Percentiles rank a stretch among this genome's conserved stretches.
Evolutionary conservation across 257 asterid genomes (phyloP).

Genomic region (Capsicum chinense): DNA sequence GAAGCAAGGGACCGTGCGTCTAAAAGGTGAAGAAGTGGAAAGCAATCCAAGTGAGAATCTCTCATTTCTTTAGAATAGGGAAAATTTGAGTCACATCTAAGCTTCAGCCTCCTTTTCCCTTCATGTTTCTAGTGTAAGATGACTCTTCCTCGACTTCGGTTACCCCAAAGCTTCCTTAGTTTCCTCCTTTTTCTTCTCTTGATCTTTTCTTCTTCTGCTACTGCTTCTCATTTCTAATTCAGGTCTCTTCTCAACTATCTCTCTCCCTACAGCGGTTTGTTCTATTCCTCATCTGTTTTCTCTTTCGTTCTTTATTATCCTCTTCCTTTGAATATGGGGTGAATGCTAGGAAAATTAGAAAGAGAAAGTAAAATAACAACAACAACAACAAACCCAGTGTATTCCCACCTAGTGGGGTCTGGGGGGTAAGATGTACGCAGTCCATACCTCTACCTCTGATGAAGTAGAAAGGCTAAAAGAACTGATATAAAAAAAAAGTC

Average conservation of each 20-base stretch:
- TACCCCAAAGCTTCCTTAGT: neutral
- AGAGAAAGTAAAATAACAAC: neutral
- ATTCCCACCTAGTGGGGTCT: too few relatives aligned
- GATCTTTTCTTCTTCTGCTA: neutral
- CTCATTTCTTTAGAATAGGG: neutral
- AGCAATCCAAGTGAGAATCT: neutral
- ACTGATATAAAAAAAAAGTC: neutral
- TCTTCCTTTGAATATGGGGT: neutral
- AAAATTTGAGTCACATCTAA: neutral
- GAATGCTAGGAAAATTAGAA: neutral
- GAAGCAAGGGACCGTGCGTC: neutral
- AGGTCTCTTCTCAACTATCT: neutral
- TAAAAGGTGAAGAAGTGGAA: neutral
- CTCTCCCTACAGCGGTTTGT: neutral
- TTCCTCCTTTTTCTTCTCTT: neutral
- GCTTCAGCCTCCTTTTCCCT: neutral
- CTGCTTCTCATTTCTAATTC: neutral
- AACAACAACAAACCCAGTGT: too few relatives aligned
- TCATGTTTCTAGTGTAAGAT: neutral
- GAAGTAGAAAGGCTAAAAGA: too few relatives aligned
- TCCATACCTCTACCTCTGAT: too few relatives aligned
- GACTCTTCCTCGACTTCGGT: neutral
- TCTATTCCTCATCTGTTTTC: neutral
- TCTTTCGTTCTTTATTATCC: neutral
- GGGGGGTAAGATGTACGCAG: too few relatives aligned